Percentiles rank a stretch among this genome's conserved stretches.
These are phyloP conservation scores for Backusella mclennaniae DNA, from an alignment of 192 early-diverging fungal genomes.

Conservation along the genomic window DNA sequence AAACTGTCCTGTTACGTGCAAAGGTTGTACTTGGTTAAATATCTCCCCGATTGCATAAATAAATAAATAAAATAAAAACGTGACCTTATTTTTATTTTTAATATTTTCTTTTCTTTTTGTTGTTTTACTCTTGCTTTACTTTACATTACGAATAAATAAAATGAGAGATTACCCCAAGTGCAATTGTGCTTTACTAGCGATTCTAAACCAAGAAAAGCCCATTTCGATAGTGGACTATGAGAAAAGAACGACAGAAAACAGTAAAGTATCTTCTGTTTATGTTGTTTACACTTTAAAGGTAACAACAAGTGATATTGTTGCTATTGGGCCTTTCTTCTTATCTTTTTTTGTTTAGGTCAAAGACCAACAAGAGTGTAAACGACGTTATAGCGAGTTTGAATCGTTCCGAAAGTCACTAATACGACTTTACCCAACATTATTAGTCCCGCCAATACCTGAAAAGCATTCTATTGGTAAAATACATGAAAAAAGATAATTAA, in stretches of 20 bases:
- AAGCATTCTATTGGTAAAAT: constrained; percentile 85
- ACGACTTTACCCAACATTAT: constrained; percentile 76
- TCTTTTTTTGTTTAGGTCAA: neutral
- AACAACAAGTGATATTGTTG: neutral
- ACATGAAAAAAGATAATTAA: neutral
- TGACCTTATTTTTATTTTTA: neutral
- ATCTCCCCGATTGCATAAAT: neutral
- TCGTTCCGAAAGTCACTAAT: constrained; percentile 73
- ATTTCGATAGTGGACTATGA: neutral
- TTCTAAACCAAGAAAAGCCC: neutral
- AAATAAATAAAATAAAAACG: neutral
- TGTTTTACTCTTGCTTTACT: neutral
- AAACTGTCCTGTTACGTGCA: constrained; percentile 27
- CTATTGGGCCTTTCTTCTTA: no score
- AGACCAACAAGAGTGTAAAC: neutral
- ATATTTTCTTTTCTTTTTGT: neutral
- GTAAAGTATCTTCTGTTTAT: neutral
- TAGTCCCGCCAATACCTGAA: constrained; percentile 93
- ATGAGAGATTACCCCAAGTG: neutral
- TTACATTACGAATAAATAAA: neutral
- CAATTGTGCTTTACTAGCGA: neutral
- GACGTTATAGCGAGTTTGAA: constrained; percentile 96
- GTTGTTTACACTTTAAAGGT: neutral
- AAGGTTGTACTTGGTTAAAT: constrained; percentile 24
- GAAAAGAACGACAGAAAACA: neutral